phyloP scores from a whole-genome alignment of 768 basidiomycete genomes.

The Mycena venus region DNA sequence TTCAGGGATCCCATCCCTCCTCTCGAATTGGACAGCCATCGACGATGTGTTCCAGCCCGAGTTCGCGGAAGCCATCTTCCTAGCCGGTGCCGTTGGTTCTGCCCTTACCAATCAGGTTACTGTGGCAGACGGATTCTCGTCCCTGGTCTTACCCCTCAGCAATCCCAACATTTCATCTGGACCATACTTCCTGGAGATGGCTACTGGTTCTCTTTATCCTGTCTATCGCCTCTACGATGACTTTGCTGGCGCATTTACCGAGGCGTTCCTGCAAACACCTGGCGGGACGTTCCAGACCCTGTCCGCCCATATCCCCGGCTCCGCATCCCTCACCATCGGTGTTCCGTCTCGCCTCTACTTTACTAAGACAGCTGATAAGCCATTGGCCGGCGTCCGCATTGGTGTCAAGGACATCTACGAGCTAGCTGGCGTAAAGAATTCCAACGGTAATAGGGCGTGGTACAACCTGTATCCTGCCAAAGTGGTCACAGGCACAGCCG shows the following conservation, averaged over 20 bases:
- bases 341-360: slow-evolving; percentile 20
- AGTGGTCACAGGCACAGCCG: slow-evolving; percentile 15
- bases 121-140: slow-evolving; percentile 10
- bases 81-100: slow-evolving; percentile 11
- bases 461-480: slow-evolving; percentile 14
- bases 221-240: slow-evolving; percentile 20
- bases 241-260: slow-evolving; percentile 21
- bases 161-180: slow-evolving; percentile 11
- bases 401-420: slow-evolving; percentile 18
- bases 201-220: slow-evolving; percentile 11
- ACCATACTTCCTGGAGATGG: slow-evolving; percentile 18
- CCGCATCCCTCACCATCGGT: slow-evolving; percentile 17
- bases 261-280: slow-evolving; percentile 12
- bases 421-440: slow-evolving; percentile 16
- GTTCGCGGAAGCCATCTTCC: slow-evolving; percentile 12
- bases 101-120: slow-evolving; percentile 5
- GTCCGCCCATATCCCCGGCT: slow-evolving; percentile 13
- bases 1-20: slow-evolving; percentile 14
- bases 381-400: slow-evolving; percentile 17
- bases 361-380: slow-evolving; percentile 10
- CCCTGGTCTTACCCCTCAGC: slow-evolving; percentile 10
- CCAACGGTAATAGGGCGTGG: slow-evolving; percentile 12
- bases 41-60: slow-evolving; percentile 19
- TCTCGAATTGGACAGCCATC: slow-evolving; percentile 18
- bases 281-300: slow-evolving; percentile 15